Conservation (phyloP, 1,284 basidiomycete species). For the Melampsora larici-populina region DNA sequence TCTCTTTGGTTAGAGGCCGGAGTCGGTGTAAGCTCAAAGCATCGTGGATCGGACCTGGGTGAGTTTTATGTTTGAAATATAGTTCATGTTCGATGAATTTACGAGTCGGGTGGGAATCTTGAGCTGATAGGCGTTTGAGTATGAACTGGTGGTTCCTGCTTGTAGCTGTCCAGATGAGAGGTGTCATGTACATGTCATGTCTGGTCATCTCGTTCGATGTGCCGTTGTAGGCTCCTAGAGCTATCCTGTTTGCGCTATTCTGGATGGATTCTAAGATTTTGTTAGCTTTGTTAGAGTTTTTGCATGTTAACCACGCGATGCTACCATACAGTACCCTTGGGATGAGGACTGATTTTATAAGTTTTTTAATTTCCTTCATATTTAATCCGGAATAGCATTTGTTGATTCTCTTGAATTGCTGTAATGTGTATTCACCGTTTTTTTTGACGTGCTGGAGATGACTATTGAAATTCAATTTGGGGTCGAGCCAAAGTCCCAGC, state of each 20-base stretch:
- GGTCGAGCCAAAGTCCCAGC: not conserved
- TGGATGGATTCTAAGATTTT: not conserved
- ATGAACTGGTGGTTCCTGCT: not conserved
- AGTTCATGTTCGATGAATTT: not conserved
- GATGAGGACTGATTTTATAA: not conserved
- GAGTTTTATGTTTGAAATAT: not conserved
- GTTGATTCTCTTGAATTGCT: not conserved
- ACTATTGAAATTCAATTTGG: not conserved
- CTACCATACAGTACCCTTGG: constrained; percentile 17
- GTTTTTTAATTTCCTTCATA: not conserved
- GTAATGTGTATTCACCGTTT: not conserved
- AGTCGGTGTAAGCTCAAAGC: not conserved
- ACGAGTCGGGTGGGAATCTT: not conserved
- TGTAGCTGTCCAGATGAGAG: too few species aligned
- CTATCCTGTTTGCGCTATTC: too few species aligned
- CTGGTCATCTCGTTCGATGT: too few species aligned
- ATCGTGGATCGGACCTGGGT: not conserved
- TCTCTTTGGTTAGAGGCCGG: not conserved
- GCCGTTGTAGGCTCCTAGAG: too few species aligned
- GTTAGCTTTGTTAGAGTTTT: not conserved
- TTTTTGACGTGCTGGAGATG: not conserved
- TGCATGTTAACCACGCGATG: constrained; percentile 5
- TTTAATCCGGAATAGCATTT: not conserved
- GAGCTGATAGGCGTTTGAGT: not conserved
- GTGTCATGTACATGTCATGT: not conserved